Evolutionary conservation across 2,329 filamentous ascomycete genomes (phyloP), one percentile per base, ranked within the genome.

Genomic region (Trichoderma pleuroti): DNA sequence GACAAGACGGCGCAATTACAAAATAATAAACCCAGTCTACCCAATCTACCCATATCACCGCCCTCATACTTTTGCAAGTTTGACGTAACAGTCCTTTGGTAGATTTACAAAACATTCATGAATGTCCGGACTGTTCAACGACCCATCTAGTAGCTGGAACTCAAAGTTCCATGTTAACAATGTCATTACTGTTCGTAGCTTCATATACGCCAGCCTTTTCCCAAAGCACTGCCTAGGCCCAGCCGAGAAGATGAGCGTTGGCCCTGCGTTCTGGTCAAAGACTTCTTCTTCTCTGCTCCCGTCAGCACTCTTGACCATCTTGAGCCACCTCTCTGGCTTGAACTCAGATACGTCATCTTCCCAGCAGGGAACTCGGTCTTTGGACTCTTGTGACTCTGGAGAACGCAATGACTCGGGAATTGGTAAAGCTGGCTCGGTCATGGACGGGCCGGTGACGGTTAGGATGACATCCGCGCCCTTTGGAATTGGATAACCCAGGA

Each of bases 221-320:
- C 82, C 82, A 61, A 79, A 83, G 67, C 82, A 84, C 1, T 78
- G 78, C 2, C 82, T 73, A 3, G 78, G 76, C 0, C 82, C 82
- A 7, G 77, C 57, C 0, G 80, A 79, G 72, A 84, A 84, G 0
- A 78, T 74, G 28, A 82, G 73, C 14, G 71, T 75, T 0, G 81
- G 82, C 0, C 81, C 81, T 0, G 81, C 79, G 59, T 75, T 71
- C 1, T 76, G 67, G 56, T 80, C 77, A 49, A 80, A 82, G 18
- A 74, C 74, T 34, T 54, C 74, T 32, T 54, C 73, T 70, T 54
- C 65, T 14, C 56, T 34, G 14, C 62, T 65, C 14, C 73, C 73
- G 11, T 72, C 61, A 4, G 46, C 65, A 70, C 56, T 52, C 26
- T 62, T 39, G 4, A 73, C 72, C 28, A 54, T 18, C 57, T 71